These are phyloP conservation scores for Chytriomyces hyalinus DNA, from an alignment of 192 early-diverging fungal species.

Conservation along the genomic window DNA sequence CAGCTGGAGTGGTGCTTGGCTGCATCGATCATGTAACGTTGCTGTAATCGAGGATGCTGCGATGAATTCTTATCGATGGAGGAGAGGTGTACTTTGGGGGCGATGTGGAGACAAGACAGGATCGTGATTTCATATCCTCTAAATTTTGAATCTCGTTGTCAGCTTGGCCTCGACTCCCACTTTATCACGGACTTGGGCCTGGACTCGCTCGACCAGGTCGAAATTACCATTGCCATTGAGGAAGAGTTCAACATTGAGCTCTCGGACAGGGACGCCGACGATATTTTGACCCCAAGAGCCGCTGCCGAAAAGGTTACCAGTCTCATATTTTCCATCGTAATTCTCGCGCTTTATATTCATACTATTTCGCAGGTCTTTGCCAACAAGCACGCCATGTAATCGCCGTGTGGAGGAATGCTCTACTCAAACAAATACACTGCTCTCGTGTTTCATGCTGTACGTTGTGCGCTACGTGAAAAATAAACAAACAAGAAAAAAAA, in stretches of 20 bases:
- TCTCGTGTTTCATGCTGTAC: background rate
- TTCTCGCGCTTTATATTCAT: background rate
- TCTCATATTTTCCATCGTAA: slow-evolving; percentile 2
- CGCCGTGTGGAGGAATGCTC: background rate
- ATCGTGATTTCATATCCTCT: background rate
- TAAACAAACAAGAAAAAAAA: background rate
- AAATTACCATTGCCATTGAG: slow-evolving; percentile 99
- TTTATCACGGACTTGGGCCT: slow-evolving; percentile 94
- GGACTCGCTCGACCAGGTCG: slow-evolving; percentile 96
- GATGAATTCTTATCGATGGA: background rate
- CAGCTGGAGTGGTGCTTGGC: background rate
- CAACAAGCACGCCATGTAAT: slow-evolving; percentile 41
- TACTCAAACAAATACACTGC: background rate
- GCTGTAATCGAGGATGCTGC: too few relatives aligned
- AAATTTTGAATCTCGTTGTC: slow-evolving; percentile 26
- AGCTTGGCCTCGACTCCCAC: slow-evolving; percentile 83
- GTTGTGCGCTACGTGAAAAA: too few relatives aligned
- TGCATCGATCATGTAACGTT: too few relatives aligned
- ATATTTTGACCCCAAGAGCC: slow-evolving; percentile 85
- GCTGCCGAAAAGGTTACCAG: slow-evolving; percentile 76
- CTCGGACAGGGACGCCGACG: slow-evolving; percentile 95
- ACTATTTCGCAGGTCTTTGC: slow-evolving; percentile 34
- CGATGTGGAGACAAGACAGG: background rate
- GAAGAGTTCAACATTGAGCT: slow-evolving; percentile 99
- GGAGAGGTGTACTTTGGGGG: background rate